Percentiles rank a stretch among this genome's conserved stretches.
Conservation (phyloP, 2,329 filamentous ascomycete species). For the Waltergamsia citrina region DNA sequence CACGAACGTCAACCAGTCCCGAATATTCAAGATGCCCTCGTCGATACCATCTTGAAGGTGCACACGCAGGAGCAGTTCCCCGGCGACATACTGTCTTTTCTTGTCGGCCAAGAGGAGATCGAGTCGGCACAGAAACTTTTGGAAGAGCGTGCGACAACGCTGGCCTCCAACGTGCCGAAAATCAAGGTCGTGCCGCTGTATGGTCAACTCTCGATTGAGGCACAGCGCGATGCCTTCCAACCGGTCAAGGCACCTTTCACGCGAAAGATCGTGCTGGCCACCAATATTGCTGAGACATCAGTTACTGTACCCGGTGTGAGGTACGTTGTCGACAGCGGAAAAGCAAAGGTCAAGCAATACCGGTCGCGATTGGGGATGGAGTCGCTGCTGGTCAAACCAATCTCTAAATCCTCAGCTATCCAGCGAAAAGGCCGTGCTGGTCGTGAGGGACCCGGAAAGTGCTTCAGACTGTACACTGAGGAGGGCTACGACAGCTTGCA, state of each 20-base stretch:
- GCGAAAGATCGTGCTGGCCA: slow-evolving; percentile 83
- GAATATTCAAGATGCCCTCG: slow-evolving; percentile 72
- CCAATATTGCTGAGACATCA: slow-evolving; percentile 98
- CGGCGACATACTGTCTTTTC: slow-evolving; percentile 85
- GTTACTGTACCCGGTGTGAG: slow-evolving; percentile 90
- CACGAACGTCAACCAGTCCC: slow-evolving; percentile 67
- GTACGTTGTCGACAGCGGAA: slow-evolving; percentile 86
- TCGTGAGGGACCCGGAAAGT: slow-evolving; percentile 84
- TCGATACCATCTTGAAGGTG: slow-evolving; percentile 77
- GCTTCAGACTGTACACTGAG: slow-evolving; percentile 82
- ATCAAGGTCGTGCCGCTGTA: slow-evolving; percentile 72
- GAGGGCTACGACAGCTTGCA: slow-evolving; percentile 60
- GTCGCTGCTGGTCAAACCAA: slow-evolving; percentile 79
- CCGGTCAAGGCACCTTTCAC: slow-evolving; percentile 62
- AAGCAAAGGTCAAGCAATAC: slow-evolving; percentile 90
- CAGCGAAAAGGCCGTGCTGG: slow-evolving; percentile 89
- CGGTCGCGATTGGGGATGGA: slow-evolving; percentile 78
- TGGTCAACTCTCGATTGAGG: slow-evolving; percentile 77
- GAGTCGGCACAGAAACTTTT: slow-evolving; percentile 72
- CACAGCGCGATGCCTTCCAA: slow-evolving; percentile 79
- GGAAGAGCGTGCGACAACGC: slow-evolving; percentile 64
- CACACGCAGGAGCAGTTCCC: slow-evolving; percentile 85
- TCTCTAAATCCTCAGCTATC: slow-evolving; percentile 87
- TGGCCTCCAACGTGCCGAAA: slow-evolving; percentile 68
- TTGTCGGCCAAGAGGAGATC: slow-evolving; percentile 90